Conservation (phyloP, 2,329 filamentous ascomycete genomes). For the Mollisia scopiformis region DNA sequence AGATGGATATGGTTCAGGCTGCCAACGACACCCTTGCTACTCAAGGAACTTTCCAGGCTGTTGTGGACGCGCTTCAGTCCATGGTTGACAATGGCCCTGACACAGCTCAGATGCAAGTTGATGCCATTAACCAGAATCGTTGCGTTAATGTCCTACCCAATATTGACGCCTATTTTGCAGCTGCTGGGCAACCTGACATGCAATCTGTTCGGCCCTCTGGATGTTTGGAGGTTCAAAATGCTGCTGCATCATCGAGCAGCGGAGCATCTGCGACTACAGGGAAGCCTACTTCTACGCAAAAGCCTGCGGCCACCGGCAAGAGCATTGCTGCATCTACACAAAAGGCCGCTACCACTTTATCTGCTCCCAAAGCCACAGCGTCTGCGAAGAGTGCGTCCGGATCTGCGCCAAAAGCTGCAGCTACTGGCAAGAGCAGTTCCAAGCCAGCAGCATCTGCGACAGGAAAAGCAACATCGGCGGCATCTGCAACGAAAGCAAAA, state of each 20-base stretch:
- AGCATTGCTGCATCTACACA: not conserved
- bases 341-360: not conserved
- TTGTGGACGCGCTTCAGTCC: conserved; percentile 13
- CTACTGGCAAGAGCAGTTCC: not conserved
- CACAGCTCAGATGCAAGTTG: conserved; percentile 11
- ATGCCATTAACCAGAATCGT: conserved; percentile 12
- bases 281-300: not conserved
- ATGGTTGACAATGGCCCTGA: conserved; percentile 15
- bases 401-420: not conserved
- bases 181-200: conserved; percentile 2
- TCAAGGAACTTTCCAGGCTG: conserved; percentile 13
- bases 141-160: conserved; percentile 17
- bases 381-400: not conserved
- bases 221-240: conserved; percentile 10
- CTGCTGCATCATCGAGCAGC: not conserved
- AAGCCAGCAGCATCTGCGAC: not conserved
- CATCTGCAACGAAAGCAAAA: not conserved
- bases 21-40: conserved; percentile 13
- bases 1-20: conserved; percentile 4
- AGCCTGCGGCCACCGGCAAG: not conserved
- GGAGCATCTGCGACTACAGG: not conserved
- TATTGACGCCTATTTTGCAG: conserved; percentile 17
- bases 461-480: not conserved
- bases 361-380: too few relatives aligned
- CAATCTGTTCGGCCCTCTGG: conserved; percentile 7